Evolutionary conservation across 768 basidiomycete species (phyloP).

Genomic region (Chlorophyllum brunneum): DNA sequence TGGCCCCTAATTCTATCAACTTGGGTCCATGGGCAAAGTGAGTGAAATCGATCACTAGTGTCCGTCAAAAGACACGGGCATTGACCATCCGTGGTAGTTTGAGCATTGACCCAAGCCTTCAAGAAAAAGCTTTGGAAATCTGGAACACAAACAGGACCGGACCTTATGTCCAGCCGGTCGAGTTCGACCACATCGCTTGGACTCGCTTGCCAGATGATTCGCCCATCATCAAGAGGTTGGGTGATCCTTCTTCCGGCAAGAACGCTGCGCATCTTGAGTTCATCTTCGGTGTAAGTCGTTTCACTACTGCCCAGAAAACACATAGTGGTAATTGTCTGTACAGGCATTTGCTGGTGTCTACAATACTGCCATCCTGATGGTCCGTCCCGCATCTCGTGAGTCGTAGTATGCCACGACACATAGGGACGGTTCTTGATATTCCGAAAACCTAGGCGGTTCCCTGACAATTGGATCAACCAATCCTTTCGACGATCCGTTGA

Average conservation of each 20-base stretch:
- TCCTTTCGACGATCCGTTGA: constrained; percentile 7
- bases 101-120: not conserved
- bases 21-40: constrained; percentile 6
- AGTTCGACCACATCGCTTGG: constrained; percentile 4
- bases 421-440: constrained; percentile 2
- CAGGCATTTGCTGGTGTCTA: constrained; percentile 20
- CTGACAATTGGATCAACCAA: constrained; percentile 8
- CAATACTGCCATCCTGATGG: constrained; percentile 16
- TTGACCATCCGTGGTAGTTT: not conserved
- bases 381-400: constrained; percentile 26
- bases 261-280: constrained; percentile 14
- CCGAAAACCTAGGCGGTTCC: constrained; percentile 14
- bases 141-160: constrained; percentile 11
- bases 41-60: not conserved
- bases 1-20: not conserved
- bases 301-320: not conserved
- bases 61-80: not conserved
- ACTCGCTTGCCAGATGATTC: constrained; percentile 11
- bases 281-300: constrained; percentile 3
- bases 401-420: not conserved
- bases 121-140: constrained; percentile 1
- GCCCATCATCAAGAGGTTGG: constrained; percentile 1
- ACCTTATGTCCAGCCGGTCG: not conserved
- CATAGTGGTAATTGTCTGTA: not conserved
- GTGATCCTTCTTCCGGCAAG: constrained; percentile 12